These are phyloP conservation scores for Solanum virginianum DNA, from an alignment of 257 asterid species.

Conservation along the genomic window DNA sequence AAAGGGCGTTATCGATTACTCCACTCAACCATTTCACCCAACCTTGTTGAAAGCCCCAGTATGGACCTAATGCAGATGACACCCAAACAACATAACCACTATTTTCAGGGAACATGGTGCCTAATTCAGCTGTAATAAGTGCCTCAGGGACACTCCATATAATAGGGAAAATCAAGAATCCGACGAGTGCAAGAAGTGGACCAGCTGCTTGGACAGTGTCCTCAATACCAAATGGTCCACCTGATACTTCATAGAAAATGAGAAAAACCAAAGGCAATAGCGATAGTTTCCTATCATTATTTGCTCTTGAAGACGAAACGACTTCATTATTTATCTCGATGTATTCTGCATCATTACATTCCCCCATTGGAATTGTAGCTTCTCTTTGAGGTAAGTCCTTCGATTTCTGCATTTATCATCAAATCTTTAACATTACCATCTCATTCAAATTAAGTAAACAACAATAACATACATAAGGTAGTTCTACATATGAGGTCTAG, in stretches of 20 bases:
- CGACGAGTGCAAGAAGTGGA: conserved; percentile 57
- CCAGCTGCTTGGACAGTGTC: conserved; percentile 58
- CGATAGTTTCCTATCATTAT: conserved; percentile 25
- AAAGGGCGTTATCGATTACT: conserved; percentile 58
- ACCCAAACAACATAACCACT: conserved; percentile 78
- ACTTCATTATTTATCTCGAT: conserved; percentile 13
- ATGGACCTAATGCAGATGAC: conserved; percentile 59
- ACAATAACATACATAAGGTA: not conserved
- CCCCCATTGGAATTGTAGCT: conserved; percentile 23
- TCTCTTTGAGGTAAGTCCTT: conserved; percentile 10
- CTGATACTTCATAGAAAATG: conserved; percentile 58
- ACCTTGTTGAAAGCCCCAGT: conserved; percentile 69
- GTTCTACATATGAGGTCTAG: not conserved
- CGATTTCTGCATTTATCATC: conserved; percentile 27
- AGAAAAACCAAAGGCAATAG: conserved; percentile 49
- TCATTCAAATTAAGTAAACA: not conserved
- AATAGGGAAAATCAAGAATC: conserved; percentile 43
- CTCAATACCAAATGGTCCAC: conserved; percentile 69
- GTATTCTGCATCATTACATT: conserved; percentile 12
- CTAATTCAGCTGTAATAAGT: conserved; percentile 59
- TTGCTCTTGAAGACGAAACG: conserved; percentile 20
- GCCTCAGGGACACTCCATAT: conserved; percentile 83
- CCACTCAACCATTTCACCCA: conserved; percentile 77
- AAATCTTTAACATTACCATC: not conserved
- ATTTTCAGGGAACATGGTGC: conserved; percentile 69